Base-by-base conservation (phyloP, 2,329 filamentous ascomycete genomes). In the Aurifilum marmelostoma region DNA sequence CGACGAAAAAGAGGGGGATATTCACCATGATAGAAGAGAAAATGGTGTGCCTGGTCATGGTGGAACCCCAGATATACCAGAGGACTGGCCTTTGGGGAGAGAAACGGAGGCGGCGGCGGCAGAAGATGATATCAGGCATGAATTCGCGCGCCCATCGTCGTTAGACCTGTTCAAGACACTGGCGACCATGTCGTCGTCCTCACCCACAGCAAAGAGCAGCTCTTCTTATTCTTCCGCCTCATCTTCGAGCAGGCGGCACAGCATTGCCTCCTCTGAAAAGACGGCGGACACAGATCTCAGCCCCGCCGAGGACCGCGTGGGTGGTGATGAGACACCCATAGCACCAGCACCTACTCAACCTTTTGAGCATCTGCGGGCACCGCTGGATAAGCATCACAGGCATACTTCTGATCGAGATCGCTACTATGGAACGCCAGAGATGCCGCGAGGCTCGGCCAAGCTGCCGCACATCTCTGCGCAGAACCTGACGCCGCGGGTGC, bases 11-110 rank as follows among this genome's bases (percentile, higher is more conserved):
- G 16, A 37, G 14, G 32, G 71, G 34, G 12, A 54, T 37, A 18
- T 8, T 34, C 8, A 73, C 68, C 58, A 65, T 65, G 27, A 73
- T 74, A 62, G 76, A 71, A 37, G n/a, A 18, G 34, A 50, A 16
- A n/a, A 43, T 21, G 50, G 5, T 12, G 56, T 24, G 11, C 18
- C 50, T 34, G 24, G 24, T 47, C 21, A 67, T 72, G 37, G 21
- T 37, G 43, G 12, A 21, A 65, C 76, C 29, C 64, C 71, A n/a
- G 65, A 70, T 43, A 78, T 39, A 3, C 62, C 43, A 14, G 80
- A 79, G 29, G 78, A 89, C 54, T 84, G 84, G 73, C 89, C 87
- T 75, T 82, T 89, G 69, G 87, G 89, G 75, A 82, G 83, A 63
- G 88, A 88, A 70, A 88, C 88, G 69, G 84, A 87, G 61, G 81